Conservation (phyloP, 176 grass and related monocot species). For the Guadua angustifolia region DNA sequence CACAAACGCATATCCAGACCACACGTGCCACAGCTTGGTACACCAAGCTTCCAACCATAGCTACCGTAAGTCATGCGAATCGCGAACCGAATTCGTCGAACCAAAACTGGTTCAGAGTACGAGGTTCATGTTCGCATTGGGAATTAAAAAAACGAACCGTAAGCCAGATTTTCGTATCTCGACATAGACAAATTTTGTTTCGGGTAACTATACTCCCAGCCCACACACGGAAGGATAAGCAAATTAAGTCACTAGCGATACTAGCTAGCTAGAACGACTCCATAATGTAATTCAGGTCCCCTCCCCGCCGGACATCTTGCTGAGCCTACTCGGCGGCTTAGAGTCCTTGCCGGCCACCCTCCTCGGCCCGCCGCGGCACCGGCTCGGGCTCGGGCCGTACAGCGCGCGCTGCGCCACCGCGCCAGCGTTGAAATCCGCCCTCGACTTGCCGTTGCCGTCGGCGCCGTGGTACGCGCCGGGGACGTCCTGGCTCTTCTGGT, state of each 20-base stretch:
- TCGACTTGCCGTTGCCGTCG: slow-evolving; percentile 29
- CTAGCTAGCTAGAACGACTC: background rate
- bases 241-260: background rate
- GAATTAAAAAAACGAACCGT: no score
- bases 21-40: background rate
- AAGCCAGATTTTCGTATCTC: no score
- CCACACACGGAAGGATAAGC: no score
- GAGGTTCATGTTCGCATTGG: no score
- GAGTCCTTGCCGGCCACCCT: slow-evolving; percentile 31
- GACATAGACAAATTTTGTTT: no score
- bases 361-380: slow-evolving; percentile 23
- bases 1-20: background rate
- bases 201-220: no score
- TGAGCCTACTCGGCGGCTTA: slow-evolving; percentile 62
- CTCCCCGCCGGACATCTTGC: slow-evolving; percentile 65
- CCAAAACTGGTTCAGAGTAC: no score
- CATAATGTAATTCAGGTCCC: slow-evolving; percentile 18
- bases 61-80: no score
- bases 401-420: slow-evolving; percentile 69
- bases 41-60: no score
- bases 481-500: slow-evolving; percentile 31
- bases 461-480: background rate
- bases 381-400: slow-evolving; percentile 37
- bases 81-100: no score
- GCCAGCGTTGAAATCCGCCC: slow-evolving; percentile 46